Conservation (phyloP, 257 asterid genomes). For the Pogostemon cablin region DNA sequence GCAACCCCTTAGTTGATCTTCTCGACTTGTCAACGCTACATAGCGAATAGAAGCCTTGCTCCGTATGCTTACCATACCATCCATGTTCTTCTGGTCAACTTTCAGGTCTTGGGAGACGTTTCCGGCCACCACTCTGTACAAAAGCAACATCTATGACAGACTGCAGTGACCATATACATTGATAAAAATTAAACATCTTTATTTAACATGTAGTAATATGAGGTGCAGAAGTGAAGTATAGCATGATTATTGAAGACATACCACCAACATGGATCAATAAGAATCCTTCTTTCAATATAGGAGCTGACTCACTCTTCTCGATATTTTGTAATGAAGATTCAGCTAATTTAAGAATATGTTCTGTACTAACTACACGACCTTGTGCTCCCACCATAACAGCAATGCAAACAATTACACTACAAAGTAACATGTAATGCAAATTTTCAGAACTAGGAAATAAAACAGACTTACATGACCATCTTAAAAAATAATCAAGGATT, state of each 20-base stretch:
- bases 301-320: constrained; percentile 77
- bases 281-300: constrained; percentile 66
- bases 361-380: constrained; percentile 85
- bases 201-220: too few species aligned
- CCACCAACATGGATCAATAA: constrained; percentile 74
- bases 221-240: too few species aligned
- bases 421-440: too few species aligned
- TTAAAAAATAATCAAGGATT: too few species aligned
- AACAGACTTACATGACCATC: too few species aligned
- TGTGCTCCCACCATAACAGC: constrained; percentile 88
- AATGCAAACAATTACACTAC: constrained; percentile 74
- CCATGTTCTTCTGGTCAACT: constrained; percentile 77
- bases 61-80: constrained; percentile 58
- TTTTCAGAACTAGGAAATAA: too few species aligned
- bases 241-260: constrained; percentile 36
- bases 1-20: constrained; percentile 60
- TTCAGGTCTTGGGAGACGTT: constrained; percentile 66
- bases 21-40: constrained; percentile 84
- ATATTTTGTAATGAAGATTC: constrained; percentile 62
- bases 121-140: constrained; percentile 76
- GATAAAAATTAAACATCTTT: too few species aligned
- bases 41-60: constrained; percentile 75
- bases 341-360: constrained; percentile 89
- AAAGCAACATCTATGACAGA: neutral
- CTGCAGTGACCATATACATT: neutral